Base-by-base conservation (phyloP, 2,329 filamentous ascomycete species). In the Verticillium nubilum region DNA sequence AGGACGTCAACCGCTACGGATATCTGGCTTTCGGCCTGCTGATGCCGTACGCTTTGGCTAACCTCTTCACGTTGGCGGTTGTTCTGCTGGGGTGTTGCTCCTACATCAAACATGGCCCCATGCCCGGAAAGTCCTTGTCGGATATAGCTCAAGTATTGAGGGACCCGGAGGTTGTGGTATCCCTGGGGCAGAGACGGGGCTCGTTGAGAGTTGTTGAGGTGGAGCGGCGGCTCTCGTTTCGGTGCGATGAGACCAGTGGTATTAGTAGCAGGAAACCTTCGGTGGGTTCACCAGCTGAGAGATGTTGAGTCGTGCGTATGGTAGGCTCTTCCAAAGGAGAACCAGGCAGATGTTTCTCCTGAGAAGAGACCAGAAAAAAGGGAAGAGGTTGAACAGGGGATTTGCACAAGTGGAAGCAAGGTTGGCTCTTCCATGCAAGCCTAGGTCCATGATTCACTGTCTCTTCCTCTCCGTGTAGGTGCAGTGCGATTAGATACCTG, bases 1-100 rank as follows among this genome's bases (percentile, higher is more conserved):
- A 57, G 17, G 53, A 63, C n/a, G 31, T 57, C n/a, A 60, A 61
- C 54, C 53, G 55, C 29, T 58, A 58, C 53, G 58, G 52, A 26
- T 57, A 59, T 31, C 6, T 33, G 3, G n/a, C n/a, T n/a, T 25
- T 33, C 17, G 58, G 58, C 1, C 42, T 59, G 5, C 28, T 59
- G 33, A 17, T 59, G 13, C 58, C 58, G 9, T 59, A 59, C 27
- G 31, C 42, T 0, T 42, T 59, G 28, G 53, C 58, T 13, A 56
- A 56, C 37, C 15, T 28, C 15, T 35, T 54, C 52, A 54, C 58
- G 5, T 28, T 59, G 15, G 9, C 25, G 6, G 56, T 37, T 13
- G 29, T 57, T 26, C n/a, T 57, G 7, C 26, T 31, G 26, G 56
- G 56, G 12, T 57, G 56, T 17, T 50, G 12, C n/a, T 52, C 26